Percentiles rank a stretch among this genome's conserved stretches.
These are phyloP conservation scores for Sphaerulina musiva DNA, from an alignment of 2,329 filamentous ascomycete genomes.

Conservation along the genomic window DNA sequence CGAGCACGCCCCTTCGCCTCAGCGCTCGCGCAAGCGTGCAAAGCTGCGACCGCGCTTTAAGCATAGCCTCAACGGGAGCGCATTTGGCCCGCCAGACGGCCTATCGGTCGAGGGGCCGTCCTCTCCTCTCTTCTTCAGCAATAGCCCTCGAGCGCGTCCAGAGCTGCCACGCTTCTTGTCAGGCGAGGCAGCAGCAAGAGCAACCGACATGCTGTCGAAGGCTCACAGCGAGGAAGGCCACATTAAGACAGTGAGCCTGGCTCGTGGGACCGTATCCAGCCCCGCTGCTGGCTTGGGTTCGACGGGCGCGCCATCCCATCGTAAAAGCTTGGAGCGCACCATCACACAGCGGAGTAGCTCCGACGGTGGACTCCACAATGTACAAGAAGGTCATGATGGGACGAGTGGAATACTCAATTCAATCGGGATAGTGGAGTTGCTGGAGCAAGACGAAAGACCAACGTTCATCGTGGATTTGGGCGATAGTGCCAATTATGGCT, in stretches of 20 bases:
- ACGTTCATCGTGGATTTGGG: slow-evolving; percentile 68
- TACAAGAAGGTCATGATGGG: slow-evolving; percentile 14
- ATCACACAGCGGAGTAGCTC: slow-evolving; percentile 26
- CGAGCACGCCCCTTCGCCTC: slow-evolving; percentile 9
- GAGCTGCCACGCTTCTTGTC: slow-evolving; percentile 52
- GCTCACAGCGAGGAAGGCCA: slow-evolving; percentile 44
- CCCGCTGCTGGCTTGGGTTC: slow-evolving; percentile 15
- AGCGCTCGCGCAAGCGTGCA: slow-evolving; percentile 19
- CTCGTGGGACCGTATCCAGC: slow-evolving; percentile 40
- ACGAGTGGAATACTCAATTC: slow-evolving; percentile 49
- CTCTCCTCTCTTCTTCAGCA: slow-evolving; percentile 50
- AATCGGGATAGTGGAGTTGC: slow-evolving; percentile 62
- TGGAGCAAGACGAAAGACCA: slow-evolving; percentile 70
- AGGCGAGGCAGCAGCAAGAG: slow-evolving; percentile 51
- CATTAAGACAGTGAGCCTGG: slow-evolving; percentile 48
- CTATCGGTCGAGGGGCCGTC: slow-evolving; percentile 28
- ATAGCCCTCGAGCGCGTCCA: slow-evolving; percentile 39
- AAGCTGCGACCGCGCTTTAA: slow-evolving; percentile 20
- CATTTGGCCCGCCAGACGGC: slow-evolving; percentile 30
- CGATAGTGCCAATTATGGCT: slow-evolving; percentile 50
- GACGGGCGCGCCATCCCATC: slow-evolving; percentile 34
- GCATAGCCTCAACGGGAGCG: slow-evolving; percentile 27
- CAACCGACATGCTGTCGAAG: slow-evolving; percentile 44
- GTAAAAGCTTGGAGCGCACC: slow-evolving; percentile 31
- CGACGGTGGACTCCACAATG: slow-evolving; percentile 17